A percentile compares a stretch with the other conserved stretches of the same genome.
Evolutionary conservation across 306 rosid species (phyloP).

Genomic region (Gillenia trifoliata): DNA sequence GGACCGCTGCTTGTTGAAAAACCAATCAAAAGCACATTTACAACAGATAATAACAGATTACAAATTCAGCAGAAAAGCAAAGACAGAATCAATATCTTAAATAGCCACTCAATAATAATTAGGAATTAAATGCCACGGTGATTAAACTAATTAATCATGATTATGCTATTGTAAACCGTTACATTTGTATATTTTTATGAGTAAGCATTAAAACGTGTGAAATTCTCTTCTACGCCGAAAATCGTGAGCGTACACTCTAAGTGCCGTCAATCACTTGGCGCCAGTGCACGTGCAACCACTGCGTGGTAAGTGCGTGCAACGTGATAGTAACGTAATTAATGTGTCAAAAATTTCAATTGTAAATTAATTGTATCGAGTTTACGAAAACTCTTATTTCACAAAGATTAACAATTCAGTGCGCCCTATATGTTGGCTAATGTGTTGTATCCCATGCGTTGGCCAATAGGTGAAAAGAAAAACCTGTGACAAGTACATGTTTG

Average conservation of each 20-base stretch:
- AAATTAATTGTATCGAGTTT: neutral
- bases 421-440: neutral
- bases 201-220: neutral
- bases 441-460: neutral
- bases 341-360: no score
- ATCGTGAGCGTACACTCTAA: neutral
- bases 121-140: neutral
- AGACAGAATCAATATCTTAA: no score
- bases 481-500: neutral
- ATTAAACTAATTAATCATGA: neutral
- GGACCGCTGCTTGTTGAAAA: constrained; percentile 45
- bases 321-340: neutral
- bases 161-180: neutral
- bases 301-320: neutral
- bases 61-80: no score
- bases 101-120: neutral
- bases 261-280: neutral
- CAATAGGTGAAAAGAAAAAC: constrained; percentile 13
- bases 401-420: no score
- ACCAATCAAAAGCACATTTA: constrained; percentile 8
- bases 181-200: no score
- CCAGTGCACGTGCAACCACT: neutral
- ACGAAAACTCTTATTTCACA: neutral
- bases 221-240: neutral
- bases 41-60: neutral